Evolutionary conservation across 1,284 basidiomycete genomes (phyloP), one percentile per base, ranked within the genome.

Genomic region (Sutorius eximius): DNA sequence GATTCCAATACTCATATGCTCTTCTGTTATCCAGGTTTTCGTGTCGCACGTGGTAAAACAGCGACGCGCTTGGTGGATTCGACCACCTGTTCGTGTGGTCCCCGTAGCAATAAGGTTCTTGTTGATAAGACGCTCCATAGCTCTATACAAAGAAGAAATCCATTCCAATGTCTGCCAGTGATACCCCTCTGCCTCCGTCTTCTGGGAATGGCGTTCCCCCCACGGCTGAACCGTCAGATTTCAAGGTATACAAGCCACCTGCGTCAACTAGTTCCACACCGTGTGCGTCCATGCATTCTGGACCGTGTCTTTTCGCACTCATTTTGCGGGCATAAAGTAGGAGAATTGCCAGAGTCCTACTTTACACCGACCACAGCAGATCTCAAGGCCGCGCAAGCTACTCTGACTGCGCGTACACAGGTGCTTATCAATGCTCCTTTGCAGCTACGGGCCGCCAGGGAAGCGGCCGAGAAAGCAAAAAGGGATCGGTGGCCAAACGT

Each of bases 351-450:
- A 2, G 88, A 92, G 53, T 79, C 82, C 3, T 91, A 87, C 68
- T 91, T 93, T 63, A 81, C 79, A 16, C 89, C 89, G 1, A 91
- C 87, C 1, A 61, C 85, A 3, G 77, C 84, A 11, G 93, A 96
- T 68, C 73, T 95, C 56, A 85, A 83, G 62, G 76, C 78, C 3
- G 87, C 89, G 1, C 87, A 92, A 61, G 77, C 81, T 1, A 79
- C 82, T 20, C 74, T 90, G 32, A 69, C 81, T 5, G 80, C 83
- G 7, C 79, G 85, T 4, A 82, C 84, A 1, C 81, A 87, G 50
- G 79, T 86, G 2, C 74, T 94, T n/a, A 73, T 73, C 5, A 86
- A 95, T 69, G 88, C 87, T 0, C 93, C 93, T 6, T 73, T 95
- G 9, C 82, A 87, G 62, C 80, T 91, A 11, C 82, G 85, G 34